Conservation (phyloP, 441 rosid genomes). For the Brassica hybrid region DNA sequence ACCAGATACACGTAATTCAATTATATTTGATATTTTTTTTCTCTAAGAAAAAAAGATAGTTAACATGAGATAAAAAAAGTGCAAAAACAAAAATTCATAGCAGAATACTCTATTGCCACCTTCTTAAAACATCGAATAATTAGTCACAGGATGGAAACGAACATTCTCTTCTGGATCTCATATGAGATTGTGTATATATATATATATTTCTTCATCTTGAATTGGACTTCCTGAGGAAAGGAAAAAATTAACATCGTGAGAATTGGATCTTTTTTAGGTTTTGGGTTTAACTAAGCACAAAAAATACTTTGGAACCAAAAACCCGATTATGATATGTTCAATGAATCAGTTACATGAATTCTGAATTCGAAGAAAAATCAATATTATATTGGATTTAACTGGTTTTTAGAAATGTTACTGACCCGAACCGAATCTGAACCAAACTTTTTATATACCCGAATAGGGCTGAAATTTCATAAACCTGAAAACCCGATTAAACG, state of each 20-base stretch:
- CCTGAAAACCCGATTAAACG: too few species aligned
- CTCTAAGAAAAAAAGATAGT: background rate
- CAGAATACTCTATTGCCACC: background rate
- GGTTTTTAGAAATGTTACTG: too few species aligned
- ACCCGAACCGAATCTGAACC: too few species aligned
- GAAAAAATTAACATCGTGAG: background rate
- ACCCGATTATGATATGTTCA: too few species aligned
- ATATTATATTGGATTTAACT: too few species aligned
- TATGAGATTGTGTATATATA: background rate
- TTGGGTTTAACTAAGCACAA: too few species aligned
- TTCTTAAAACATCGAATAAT: background rate
- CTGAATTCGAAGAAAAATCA: too few species aligned
- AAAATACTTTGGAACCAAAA: too few species aligned
- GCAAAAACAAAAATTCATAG: background rate
- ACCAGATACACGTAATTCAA: background rate
- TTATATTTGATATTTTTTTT: too few species aligned
- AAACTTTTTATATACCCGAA: too few species aligned
- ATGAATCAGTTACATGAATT: too few species aligned
- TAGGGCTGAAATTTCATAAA: too few species aligned
- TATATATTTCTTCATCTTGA: background rate
- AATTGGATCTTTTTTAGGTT: background rate
- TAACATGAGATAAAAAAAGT: background rate
- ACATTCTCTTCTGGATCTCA: background rate
- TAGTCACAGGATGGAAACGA: background rate
- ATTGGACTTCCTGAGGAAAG: background rate